phyloP scores from a whole-genome alignment of 345 rosid species.

The Eutrema yunnanense region DNA sequence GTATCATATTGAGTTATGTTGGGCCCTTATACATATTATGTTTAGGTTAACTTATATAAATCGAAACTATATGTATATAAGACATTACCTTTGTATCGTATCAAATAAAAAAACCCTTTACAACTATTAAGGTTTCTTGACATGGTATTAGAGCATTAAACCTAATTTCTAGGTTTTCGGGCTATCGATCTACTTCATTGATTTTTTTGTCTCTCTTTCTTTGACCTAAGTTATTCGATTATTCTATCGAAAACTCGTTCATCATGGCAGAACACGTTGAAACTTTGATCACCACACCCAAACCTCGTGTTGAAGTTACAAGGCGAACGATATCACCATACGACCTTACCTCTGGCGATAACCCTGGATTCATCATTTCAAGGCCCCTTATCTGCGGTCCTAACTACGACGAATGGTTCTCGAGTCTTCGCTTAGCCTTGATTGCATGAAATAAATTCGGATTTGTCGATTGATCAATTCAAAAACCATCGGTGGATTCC shows the following conservation, averaged over 20 bases:
- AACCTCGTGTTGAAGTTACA: background rate
- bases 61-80: too few relatives aligned
- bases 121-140: too few relatives aligned
- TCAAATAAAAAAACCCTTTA: too few relatives aligned
- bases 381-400: background rate
- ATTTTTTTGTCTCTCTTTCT: background rate
- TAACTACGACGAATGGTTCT: background rate
- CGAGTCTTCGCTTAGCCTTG: background rate
- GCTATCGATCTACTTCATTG: background rate
- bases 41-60: too few relatives aligned
- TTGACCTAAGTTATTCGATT: background rate
- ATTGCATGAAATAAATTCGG: background rate
- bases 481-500: background rate
- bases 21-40: too few relatives aligned
- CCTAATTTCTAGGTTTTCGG: background rate
- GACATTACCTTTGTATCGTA: too few relatives aligned
- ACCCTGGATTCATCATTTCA: background rate
- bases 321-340: background rate
- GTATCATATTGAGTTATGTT: too few relatives aligned
- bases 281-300: too few relatives aligned
- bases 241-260: too few relatives aligned
- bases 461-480: background rate
- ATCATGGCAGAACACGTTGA: too few relatives aligned
- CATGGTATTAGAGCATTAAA: background rate
- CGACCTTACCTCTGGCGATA: background rate